Conservation (phyloP, 371 early-diverging fungal species). For the Haplosporangium sp. region DNA sequence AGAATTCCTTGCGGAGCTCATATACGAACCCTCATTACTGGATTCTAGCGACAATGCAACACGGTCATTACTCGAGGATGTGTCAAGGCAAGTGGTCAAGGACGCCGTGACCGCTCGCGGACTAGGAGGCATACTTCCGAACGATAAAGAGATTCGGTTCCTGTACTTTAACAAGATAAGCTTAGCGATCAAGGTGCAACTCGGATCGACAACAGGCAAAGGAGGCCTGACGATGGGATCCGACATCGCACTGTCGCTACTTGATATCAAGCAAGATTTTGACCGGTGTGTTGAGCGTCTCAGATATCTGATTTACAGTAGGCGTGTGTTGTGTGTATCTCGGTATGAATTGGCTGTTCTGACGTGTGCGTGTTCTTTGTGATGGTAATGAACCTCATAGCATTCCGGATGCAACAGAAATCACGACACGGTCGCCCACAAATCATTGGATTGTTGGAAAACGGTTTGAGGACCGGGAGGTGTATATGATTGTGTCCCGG, state of each 20-base stretch:
- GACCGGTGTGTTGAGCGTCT: slow-evolving; percentile 44
- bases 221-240: slow-evolving; percentile 34
- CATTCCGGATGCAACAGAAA: slow-evolving; percentile 63
- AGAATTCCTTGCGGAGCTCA: slow-evolving; percentile 20
- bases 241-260: slow-evolving; percentile 51
- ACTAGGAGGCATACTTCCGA: slow-evolving; percentile 31
- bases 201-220: slow-evolving; percentile 27
- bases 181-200: slow-evolving; percentile 47
- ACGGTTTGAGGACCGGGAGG: slow-evolving; percentile 62
- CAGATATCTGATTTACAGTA: neutral
- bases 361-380: too few relatives aligned
- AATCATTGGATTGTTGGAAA: slow-evolving; percentile 74
- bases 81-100: slow-evolving; percentile 36
- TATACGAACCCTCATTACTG: slow-evolving; percentile 24
- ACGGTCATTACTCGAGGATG: slow-evolving; percentile 34
- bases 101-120: slow-evolving; percentile 40
- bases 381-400: slow-evolving; percentile 10
- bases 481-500: slow-evolving; percentile 70
- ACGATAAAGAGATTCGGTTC: slow-evolving; percentile 51
- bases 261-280: slow-evolving; percentile 68
- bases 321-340: too few relatives aligned
- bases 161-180: slow-evolving; percentile 53
- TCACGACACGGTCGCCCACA: slow-evolving; percentile 69
- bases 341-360: too few relatives aligned
- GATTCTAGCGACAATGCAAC: slow-evolving; percentile 14